Percentiles rank a stretch among this genome's conserved stretches.
Conservation (phyloP, 2,329 filamentous ascomycete species). For the Pestalotiopsis sp. region DNA sequence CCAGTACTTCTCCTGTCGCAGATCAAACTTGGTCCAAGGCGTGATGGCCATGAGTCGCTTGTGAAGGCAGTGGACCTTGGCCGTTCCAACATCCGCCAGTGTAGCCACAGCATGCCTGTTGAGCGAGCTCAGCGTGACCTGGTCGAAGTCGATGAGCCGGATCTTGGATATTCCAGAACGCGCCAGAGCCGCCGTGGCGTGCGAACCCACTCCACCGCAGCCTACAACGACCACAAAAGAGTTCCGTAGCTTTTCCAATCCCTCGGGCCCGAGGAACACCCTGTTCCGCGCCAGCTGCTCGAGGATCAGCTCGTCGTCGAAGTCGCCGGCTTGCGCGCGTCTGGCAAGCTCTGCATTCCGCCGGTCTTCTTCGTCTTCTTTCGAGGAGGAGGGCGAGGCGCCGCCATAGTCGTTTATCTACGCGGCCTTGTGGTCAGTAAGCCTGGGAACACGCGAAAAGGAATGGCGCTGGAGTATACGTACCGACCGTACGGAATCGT, state of each 20-base stretch:
- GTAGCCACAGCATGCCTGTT: conserved; percentile 97
- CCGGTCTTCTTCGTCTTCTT: conserved; percentile 60
- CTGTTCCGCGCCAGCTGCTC: conserved; percentile 71
- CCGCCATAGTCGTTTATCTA: conserved; percentile 65
- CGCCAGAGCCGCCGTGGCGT: conserved; percentile 82
- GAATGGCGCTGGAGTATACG: neutral
- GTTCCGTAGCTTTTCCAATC: conserved; percentile 75
- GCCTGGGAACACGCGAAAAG: neutral
- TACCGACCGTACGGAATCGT: conserved; percentile 39
- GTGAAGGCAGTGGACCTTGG: conserved; percentile 86
- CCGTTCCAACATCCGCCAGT: conserved; percentile 86
- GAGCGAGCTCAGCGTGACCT: conserved; percentile 90
- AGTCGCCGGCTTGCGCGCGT: conserved; percentile 64
- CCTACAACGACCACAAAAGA: conserved; percentile 90
- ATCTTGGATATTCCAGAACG: conserved; percentile 88
- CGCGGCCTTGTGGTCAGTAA: conserved; percentile 23
- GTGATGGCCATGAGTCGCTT: conserved; percentile 81
- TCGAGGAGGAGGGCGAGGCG: conserved; percentile 35
- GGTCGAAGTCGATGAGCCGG: conserved; percentile 93
- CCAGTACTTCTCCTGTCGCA: conserved; percentile 81
- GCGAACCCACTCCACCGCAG: conserved; percentile 92
- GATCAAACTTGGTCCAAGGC: conserved; percentile 90
- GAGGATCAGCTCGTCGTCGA: conserved; percentile 79
- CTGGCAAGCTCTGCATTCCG: conserved; percentile 60
- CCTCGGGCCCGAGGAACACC: conserved; percentile 68